Conservation (phyloP, 169 alveolate genomes). For the Cyclospora cayetanensis region DNA sequence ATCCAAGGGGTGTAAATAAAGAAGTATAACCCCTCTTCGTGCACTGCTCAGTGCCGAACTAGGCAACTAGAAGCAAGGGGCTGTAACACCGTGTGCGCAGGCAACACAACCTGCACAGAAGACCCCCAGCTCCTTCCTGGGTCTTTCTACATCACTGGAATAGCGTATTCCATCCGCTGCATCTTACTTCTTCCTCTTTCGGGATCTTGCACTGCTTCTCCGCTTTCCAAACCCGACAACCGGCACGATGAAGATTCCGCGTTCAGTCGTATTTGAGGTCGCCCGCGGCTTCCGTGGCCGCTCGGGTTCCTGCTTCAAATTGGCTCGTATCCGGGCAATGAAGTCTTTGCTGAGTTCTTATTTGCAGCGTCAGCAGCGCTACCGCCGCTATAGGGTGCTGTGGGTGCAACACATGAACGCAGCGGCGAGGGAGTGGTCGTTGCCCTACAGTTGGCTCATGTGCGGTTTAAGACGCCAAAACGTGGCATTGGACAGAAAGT, state of each 20-base stretch:
- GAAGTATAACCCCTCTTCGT: too few relatives aligned
- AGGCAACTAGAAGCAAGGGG: too few relatives aligned
- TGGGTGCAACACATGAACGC: slow-evolving; percentile 73
- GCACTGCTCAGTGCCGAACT: too few relatives aligned
- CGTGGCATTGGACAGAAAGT: slow-evolving; percentile 64
- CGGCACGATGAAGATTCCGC: slow-evolving; percentile 70
- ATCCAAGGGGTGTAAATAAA: too few relatives aligned
- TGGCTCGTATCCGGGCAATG: slow-evolving; percentile 67
- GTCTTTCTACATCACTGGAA: too few relatives aligned
- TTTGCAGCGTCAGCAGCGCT: slow-evolving; percentile 58
- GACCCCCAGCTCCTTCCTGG: too few relatives aligned
- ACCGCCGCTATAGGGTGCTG: slow-evolving; percentile 53
- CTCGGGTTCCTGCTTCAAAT: slow-evolving; percentile 58
- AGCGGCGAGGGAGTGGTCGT: slow-evolving; percentile 69
- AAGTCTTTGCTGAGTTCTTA: slow-evolving; percentile 31
- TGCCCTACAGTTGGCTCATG: slow-evolving; percentile 66
- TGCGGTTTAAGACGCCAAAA: slow-evolving; percentile 61
- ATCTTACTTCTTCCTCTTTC: not conserved
- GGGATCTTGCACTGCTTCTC: not conserved
- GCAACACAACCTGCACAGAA: too few relatives aligned
- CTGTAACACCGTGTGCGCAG: too few relatives aligned
- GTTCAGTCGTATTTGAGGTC: slow-evolving; percentile 66
- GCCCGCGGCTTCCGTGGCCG: slow-evolving; percentile 73
- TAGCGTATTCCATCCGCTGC: not conserved
- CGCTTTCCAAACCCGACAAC: not conserved